Conservation (phyloP, 306 rosid genomes). For the Lathyrus aphaca region DNA sequence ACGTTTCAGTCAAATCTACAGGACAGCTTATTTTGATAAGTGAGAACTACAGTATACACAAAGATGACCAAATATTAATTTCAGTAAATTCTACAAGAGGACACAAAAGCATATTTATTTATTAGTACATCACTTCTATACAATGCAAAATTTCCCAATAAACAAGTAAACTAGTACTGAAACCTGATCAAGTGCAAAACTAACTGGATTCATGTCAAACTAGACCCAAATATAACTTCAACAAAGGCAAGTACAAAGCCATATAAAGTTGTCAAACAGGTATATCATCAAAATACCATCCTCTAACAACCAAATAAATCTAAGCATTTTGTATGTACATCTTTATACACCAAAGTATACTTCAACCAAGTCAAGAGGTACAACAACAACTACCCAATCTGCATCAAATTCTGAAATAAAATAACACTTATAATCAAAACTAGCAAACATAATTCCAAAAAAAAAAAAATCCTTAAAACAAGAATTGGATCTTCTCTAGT, state of each 20-base stretch:
- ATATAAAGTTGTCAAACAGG: slow-evolving; percentile 2
- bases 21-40: slow-evolving; percentile 21
- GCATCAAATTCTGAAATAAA: slow-evolving; percentile 17
- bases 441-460: neutral
- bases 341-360: slow-evolving; percentile 22
- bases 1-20: slow-evolving; percentile 13
- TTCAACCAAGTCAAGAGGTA: slow-evolving; percentile 27
- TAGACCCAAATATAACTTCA: slow-evolving; percentile 35
- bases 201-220: slow-evolving; percentile 18
- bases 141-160: neutral
- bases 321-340: slow-evolving; percentile 20
- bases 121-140: slow-evolving; percentile 34
- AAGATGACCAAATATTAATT: slow-evolving; percentile 22
- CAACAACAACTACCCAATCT: slow-evolving; percentile 28
- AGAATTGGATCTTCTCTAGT: neutral
- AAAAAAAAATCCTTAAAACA: neutral
- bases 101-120: slow-evolving; percentile 1
- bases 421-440: slow-evolving; percentile 12
- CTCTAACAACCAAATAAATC: slow-evolving; percentile 36
- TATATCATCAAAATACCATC: slow-evolving; percentile 35
- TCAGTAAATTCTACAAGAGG: slow-evolving; percentile 3
- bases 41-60: slow-evolving; percentile 40
- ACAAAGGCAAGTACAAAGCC: slow-evolving; percentile 22
- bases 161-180: slow-evolving; percentile 6
- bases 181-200: slow-evolving; percentile 29